Base-by-base conservation (phyloP, 768 basidiomycete genomes). In the Coprinopsis strossmayeri region DNA sequence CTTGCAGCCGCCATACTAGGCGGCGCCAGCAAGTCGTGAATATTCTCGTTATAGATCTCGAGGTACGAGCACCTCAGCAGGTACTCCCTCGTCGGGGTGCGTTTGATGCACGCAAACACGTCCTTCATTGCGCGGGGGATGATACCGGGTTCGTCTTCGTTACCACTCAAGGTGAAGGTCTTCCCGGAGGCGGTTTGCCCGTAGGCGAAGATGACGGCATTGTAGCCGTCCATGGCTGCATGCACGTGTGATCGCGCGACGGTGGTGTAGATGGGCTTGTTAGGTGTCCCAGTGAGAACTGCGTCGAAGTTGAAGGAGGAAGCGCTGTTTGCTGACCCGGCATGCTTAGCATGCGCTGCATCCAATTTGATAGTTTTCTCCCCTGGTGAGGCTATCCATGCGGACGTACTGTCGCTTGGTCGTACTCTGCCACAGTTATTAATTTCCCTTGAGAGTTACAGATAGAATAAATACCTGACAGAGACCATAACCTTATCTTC, bases 161-260 rank as follows among this genome's bases (percentile, higher is more conserved):
- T 79, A 23, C 91, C 89, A n/a, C 76, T 77, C 65, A 92, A 59
- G 17, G 77, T 77, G 52, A 69, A 72, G 0, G 71, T 73, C 60
- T 72, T 72, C 11, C 76, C 94, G 69, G 73, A 84, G 65, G 60
- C 81, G 53, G 96, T 98, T 63, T 98, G 95, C 5, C 88, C 87
- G 46, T 90, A 88, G 0, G 96, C 95, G 57, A 99, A 99, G 34
- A 97, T 79, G 54, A 98, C 90, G 5, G 93, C 81, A 64, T 98
- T 97, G 73, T 82, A 98, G 15, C 96, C 96, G 44, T 91, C 90
- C 92, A 98, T 96, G 9, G 94, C 91, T 2, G 93, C 90, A 49
- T 78, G 80, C 1, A 91, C 88, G 58, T 91, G 90, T 2, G 81
- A 83, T 11, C 79, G 77, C 1, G 85, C 90, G 13, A 86, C 81